Evolutionary conservation across 2,329 filamentous ascomycete species (phyloP).

Genomic region (Periconia sp.): DNA sequence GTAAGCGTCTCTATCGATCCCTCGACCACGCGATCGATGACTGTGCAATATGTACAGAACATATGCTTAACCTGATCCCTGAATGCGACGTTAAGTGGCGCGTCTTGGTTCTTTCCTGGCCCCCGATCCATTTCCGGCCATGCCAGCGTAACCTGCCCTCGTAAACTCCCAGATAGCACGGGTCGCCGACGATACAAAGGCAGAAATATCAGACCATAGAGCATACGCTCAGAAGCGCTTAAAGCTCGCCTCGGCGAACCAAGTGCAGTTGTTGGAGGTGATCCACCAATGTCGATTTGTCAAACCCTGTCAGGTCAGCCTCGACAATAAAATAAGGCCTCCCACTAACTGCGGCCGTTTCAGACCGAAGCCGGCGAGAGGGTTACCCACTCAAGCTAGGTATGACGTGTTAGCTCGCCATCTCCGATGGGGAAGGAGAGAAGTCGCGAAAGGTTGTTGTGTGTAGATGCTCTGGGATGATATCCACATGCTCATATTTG

Average conservation of each 20-base stretch:
- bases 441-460: background rate
- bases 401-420: slow-evolving; percentile 24
- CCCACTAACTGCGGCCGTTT: slow-evolving; percentile 40
- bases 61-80: no score
- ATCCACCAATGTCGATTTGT: background rate
- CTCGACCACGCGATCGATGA: slow-evolving; percentile 4
- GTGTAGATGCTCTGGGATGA: background rate
- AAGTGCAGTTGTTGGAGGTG: background rate
- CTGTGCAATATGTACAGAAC: slow-evolving; percentile 13
- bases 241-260: slow-evolving; percentile 5
- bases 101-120: no score
- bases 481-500: background rate
- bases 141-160: no score
- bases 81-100: no score
- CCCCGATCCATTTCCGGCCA: no score
- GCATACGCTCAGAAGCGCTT: slow-evolving; percentile 1
- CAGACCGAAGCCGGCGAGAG: slow-evolving; percentile 16
- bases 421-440: slow-evolving; percentile 14
- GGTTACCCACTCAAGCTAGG: slow-evolving; percentile 22
- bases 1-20: slow-evolving; percentile 2
- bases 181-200: no score
- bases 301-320: slow-evolving; percentile 35
- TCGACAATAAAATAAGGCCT: slow-evolving; percentile 39
- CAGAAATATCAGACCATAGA: no score
- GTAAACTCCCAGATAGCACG: no score